phyloP scores from a whole-genome alignment of 176 grass and related monocot species.

The Thalia dealbata region DNA sequence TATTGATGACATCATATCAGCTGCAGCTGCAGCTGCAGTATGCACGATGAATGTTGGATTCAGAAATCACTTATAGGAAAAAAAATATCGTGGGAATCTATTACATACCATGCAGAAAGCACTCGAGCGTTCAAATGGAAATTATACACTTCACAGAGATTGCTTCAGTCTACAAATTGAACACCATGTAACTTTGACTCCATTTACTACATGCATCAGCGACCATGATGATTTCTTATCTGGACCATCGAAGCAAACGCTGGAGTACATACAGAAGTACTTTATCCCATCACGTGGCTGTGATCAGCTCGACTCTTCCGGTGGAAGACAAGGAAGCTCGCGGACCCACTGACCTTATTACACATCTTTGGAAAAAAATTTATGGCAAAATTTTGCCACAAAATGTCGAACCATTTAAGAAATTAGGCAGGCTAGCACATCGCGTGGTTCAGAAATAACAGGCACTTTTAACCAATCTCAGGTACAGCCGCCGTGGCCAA shows the following conservation, averaged over 20 bases:
- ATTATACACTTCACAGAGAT: neutral
- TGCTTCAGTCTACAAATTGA: neutral
- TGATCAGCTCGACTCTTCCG: neutral
- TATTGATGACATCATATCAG: too few species aligned
- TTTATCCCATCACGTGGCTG: neutral
- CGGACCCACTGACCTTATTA: neutral
- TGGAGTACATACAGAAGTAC: neutral
- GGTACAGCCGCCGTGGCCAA: neutral
- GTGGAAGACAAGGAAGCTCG: neutral
- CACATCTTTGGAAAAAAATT: neutral
- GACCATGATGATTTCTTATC: neutral
- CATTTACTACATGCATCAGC: neutral
- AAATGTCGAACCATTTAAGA: neutral
- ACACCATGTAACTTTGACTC: neutral
- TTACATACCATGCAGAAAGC: neutral
- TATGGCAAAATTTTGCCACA: neutral
- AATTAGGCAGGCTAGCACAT: too few species aligned
- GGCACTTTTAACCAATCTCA: neutral
- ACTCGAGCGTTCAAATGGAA: neutral
- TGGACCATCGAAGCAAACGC: neutral
- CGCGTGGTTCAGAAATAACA: neutral
- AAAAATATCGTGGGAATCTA: neutral
- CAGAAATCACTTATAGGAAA: neutral
- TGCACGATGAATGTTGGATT: too few species aligned
- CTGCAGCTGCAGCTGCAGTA: too few species aligned